Evolutionary conservation across 805 yeast species (phyloP).

Genomic region (Nakazawaea populi): DNA sequence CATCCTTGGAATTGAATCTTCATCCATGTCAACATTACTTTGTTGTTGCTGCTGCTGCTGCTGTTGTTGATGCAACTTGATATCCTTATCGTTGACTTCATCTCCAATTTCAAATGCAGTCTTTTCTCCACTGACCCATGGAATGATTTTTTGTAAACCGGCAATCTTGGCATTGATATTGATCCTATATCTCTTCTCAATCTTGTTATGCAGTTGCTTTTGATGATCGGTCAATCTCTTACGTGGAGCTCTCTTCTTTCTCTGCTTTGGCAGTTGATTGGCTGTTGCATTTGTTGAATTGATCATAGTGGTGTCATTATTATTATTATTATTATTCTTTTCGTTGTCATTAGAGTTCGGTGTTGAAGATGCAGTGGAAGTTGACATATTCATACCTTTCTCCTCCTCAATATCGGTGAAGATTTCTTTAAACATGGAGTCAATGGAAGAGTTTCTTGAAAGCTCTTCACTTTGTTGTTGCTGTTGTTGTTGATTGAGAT

Average conservation of each 20-base stretch:
- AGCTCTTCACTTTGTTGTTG: neutral
- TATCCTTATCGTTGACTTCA: neutral
- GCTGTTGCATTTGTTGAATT: neutral
- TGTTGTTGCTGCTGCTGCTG: too few relatives aligned
- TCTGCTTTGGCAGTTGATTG: conserved; percentile 18
- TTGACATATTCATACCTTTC: neutral
- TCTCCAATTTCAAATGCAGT: conserved; percentile 51
- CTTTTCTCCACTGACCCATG: conserved; percentile 58
- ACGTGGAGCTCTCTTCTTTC: conserved; percentile 44
- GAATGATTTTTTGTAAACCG: conserved; percentile 58
- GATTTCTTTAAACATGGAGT: conserved; percentile 10
- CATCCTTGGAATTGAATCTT: conserved; percentile 29
- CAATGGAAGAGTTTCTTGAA: conserved; percentile 8
- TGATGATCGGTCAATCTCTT: conserved; percentile 53
- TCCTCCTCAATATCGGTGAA: conserved; percentile 7
- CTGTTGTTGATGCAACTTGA: too few relatives aligned
- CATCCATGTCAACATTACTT: neutral
- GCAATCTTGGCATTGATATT: conserved; percentile 70
- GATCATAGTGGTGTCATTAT: neutral
- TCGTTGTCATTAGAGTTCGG: neutral
- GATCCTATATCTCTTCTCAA: conserved; percentile 65
- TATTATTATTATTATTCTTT: neutral
- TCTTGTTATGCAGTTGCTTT: conserved; percentile 67
- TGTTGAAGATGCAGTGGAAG: too few relatives aligned
- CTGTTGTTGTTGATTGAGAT: neutral